These are phyloP conservation scores for Colletotrichum incanum DNA, from an alignment of 2,329 filamentous ascomycete species.

Conservation along the genomic window DNA sequence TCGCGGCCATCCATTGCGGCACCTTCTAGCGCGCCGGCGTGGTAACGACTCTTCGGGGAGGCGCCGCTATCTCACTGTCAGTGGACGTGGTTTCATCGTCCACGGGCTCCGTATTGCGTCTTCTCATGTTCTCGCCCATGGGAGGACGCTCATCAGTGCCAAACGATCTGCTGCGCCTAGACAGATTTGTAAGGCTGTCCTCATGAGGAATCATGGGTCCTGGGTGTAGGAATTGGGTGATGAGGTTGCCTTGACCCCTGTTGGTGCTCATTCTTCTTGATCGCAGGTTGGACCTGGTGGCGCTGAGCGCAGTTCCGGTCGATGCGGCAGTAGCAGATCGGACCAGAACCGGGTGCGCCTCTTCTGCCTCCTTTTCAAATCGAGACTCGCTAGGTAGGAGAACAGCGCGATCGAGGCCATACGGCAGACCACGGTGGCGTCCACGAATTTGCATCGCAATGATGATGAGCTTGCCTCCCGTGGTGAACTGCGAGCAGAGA, in stretches of 20 bases:
- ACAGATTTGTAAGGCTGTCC: conserved; percentile 26
- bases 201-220: conserved; percentile 59
- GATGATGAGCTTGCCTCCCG: conserved; percentile 79
- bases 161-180: conserved; percentile 35
- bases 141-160: conserved; percentile 18
- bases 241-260: conserved; percentile 56
- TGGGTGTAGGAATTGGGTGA: conserved; percentile 65
- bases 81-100: conserved; percentile 40
- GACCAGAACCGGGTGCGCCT: conserved; percentile 58
- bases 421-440: conserved; percentile 78
- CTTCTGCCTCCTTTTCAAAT: conserved; percentile 67
- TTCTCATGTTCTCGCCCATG: conserved; percentile 29
- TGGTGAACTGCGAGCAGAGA: conserved; percentile 85
- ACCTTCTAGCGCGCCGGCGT: conserved; percentile 40
- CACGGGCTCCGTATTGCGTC: conserved; percentile 38
- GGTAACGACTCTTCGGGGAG: conserved; percentile 35
- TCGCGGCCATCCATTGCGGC: conserved; percentile 9
- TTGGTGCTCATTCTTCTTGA: conserved; percentile 50
- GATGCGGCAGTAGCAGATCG: conserved; percentile 56
- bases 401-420: conserved; percentile 75
- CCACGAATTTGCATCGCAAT: conserved; percentile 80
- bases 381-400: conserved; percentile 72
- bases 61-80: conserved; percentile 19
- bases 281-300: conserved; percentile 38
- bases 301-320: conserved; percentile 50